Evolutionary conservation across 495 filamentous ascomycete genomes (phyloP), one percentile per base, ranked within the genome.

Genomic region (Xylaria longipes): DNA sequence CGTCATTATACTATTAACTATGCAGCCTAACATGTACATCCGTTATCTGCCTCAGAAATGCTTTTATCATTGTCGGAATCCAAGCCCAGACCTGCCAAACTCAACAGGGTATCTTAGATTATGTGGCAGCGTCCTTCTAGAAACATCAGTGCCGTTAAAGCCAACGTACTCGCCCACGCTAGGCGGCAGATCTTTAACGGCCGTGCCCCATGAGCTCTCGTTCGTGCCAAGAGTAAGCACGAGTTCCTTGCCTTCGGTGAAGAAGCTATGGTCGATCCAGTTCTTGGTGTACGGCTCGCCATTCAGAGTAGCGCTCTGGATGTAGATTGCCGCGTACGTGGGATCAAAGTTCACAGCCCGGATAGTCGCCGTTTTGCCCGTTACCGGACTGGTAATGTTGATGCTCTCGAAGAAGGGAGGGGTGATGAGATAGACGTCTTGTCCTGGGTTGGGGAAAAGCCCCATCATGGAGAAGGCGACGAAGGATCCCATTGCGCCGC

Each of bases 221-320:
- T 83, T 86, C 14, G 75, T 77, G 0, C 92, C 92, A 6, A 94
- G 78, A 33, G 83, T 87, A 71, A 94, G 80, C 46, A 93, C 90
- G 35, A 94, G 83, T 76, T 89, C 88, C 79, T 87, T 87, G 11
- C 92, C 92, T 46, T 91, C 83, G 0, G 88, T 87, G 75, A 93
- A 94, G 75, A 94, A 94, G 58, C 88, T 89, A 74, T 94, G 91
- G 20, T 87, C 87, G 43, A 94, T 85, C 91, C 91, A 94, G 72
- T 85, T 94, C 82, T 84, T 90, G 0, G 82, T 89, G 52, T 92
- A 94, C 5, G 83, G 78, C 71, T 83, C 71, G 3, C 91, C 91
- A 76, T 94, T 81, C 17, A 94, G 81, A n/a, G 84, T 92, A 0
- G 90, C 91, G 69, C 82, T 89, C 80, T 93, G 91, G 39, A 94